Evolutionary conservation across 1,284 basidiomycete species (phyloP).

Genomic region (Caloboletus inedulis): DNA sequence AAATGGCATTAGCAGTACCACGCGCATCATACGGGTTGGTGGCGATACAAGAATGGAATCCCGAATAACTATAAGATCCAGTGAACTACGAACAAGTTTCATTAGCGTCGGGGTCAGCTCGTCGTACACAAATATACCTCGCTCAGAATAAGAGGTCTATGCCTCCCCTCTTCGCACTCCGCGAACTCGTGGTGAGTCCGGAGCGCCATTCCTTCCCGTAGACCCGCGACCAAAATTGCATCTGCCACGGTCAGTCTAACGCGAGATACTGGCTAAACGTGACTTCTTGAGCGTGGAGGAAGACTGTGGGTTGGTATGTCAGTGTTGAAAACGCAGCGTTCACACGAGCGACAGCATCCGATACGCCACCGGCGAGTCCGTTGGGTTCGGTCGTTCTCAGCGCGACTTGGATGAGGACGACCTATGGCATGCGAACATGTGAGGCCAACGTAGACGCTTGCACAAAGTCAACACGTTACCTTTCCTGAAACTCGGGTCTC

Average conservation of each 20-base stretch:
- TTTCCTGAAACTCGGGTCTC: slow-evolving; percentile 75
- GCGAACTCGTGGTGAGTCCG: slow-evolving; percentile 78
- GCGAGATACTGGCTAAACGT: slow-evolving; percentile 87
- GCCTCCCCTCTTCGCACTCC: slow-evolving; percentile 70
- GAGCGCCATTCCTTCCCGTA: slow-evolving; percentile 83
- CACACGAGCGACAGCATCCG: slow-evolving; percentile 77
- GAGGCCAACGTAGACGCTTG: neutral
- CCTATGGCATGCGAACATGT: slow-evolving; percentile 34
- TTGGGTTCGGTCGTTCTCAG: slow-evolving; percentile 79
- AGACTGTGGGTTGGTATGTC: slow-evolving; percentile 86
- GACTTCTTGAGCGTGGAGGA: slow-evolving; percentile 83
- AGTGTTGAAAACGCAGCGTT: slow-evolving; percentile 80
- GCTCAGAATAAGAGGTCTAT: slow-evolving; percentile 73
- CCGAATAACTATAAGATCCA: slow-evolving; percentile 81
- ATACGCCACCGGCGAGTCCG: slow-evolving; percentile 70
- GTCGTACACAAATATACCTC: slow-evolving; percentile 44
- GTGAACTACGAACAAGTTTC: slow-evolving; percentile 58
- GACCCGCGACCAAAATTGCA: slow-evolving; percentile 81
- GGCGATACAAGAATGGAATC: slow-evolving; percentile 81
- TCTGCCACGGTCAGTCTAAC: slow-evolving; percentile 78
- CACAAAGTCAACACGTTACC: slow-evolving; percentile 31
- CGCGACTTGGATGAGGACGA: slow-evolving; percentile 84
- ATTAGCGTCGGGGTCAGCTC: slow-evolving; percentile 2
- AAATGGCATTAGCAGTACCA: slow-evolving; percentile 72
- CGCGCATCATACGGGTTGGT: slow-evolving; percentile 82